These are phyloP conservation scores for Xylariaceae sp. DNA, from an alignment of 2,329 filamentous ascomycete species.

Conservation along the genomic window DNA sequence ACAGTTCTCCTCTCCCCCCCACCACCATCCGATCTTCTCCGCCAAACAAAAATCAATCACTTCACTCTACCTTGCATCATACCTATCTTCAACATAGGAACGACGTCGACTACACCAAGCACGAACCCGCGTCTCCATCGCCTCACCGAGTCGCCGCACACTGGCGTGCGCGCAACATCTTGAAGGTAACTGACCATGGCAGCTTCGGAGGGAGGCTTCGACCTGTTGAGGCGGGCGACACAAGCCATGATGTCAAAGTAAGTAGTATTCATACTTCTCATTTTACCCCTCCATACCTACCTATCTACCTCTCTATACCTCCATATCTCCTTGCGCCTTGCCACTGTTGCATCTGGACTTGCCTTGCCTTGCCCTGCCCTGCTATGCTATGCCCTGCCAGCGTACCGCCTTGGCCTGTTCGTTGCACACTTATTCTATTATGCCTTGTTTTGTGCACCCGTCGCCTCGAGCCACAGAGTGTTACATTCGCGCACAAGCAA, in stretches of 20 bases:
- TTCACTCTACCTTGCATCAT: conserved; percentile 19
- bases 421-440: conserved; percentile 18
- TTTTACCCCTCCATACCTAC: conserved; percentile 29
- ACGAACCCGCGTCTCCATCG: conserved; percentile 10
- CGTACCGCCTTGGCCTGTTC: conserved; percentile 14
- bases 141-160: conserved; percentile 21
- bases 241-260: conserved; percentile 69
- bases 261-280: conserved; percentile 44
- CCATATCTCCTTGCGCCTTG: conserved; percentile 4
- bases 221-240: conserved; percentile 66
- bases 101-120: background rate
- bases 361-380: conserved; percentile 5
- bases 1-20: conserved; percentile 14
- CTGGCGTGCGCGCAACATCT: conserved; percentile 27
- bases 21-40: conserved; percentile 28
- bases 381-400: conserved; percentile 9
- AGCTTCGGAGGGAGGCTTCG: conserved; percentile 60
- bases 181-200: conserved; percentile 50
- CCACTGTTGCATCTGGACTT: conserved; percentile 20
- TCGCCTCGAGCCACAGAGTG: conserved; percentile 16
- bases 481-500: conserved; percentile 16
- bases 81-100: conserved; percentile 16
- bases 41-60: conserved; percentile 29
- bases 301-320: conserved; percentile 30
- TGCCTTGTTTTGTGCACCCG: conserved; percentile 16